A percentile compares a stretch with the other conserved stretches of the same genome.
Evolutionary conservation across 306 rosid species (phyloP).

Genomic region (Cucurbita maxima): DNA sequence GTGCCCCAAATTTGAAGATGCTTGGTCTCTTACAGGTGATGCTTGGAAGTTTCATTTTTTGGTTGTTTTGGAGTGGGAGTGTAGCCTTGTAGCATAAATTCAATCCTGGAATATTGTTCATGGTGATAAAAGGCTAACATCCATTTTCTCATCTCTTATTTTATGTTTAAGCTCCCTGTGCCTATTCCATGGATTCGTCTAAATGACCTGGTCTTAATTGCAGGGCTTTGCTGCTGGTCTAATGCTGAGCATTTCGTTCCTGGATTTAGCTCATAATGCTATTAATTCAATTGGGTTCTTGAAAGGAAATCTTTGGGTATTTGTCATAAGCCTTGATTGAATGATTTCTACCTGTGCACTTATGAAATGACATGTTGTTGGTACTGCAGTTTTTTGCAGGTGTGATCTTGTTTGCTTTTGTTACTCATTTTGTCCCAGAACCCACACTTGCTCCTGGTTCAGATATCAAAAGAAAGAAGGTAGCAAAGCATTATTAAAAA

Average conservation of each 20-base stretch:
- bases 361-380: neutral
- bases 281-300: constrained; percentile 85
- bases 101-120: neutral
- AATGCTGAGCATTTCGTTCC: constrained; percentile 91
- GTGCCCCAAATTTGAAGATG: constrained; percentile 80
- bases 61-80: neutral
- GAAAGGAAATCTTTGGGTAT: constrained; percentile 88
- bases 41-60: neutral
- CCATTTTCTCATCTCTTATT: no score
- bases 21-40: constrained; percentile 80
- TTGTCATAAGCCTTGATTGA: neutral
- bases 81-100: neutral
- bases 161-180: no score
- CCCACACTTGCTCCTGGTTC: constrained; percentile 60
- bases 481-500: neutral
- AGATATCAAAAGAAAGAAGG: constrained; percentile 57
- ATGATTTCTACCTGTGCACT: neutral
- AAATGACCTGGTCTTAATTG: constrained; percentile 2
- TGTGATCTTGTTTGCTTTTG: constrained; percentile 65
- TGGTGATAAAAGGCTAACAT: no score
- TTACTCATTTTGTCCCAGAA: constrained; percentile 80
- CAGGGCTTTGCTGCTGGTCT: constrained; percentile 98
- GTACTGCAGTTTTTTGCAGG: constrained; percentile 77
- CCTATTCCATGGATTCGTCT: neutral
- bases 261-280: constrained; percentile 96